Evolutionary conservation across 2,329 filamentous ascomycete species (phyloP).

Genomic region (Aspergillus novofumigatus): DNA sequence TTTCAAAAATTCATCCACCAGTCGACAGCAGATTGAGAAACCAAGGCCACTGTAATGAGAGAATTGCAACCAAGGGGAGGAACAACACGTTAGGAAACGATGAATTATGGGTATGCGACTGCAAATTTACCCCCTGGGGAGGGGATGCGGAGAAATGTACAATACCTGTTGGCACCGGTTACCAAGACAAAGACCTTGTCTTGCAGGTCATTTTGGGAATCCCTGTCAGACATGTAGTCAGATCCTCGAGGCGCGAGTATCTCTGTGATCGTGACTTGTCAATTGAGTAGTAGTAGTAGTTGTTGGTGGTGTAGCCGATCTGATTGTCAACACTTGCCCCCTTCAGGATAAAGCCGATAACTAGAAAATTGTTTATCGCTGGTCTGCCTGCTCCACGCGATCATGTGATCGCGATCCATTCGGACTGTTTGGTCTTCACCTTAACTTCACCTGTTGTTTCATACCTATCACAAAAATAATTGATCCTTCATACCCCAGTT

Average conservation of each 20-base stretch:
- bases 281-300: neutral
- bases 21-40: conserved; percentile 73
- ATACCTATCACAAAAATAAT: neutral
- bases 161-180: conserved; percentile 81
- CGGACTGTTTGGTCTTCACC: neutral
- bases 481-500: neutral
- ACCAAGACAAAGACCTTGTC: conserved; percentile 57
- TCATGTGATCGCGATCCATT: neutral
- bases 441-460: neutral
- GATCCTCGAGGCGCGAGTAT: neutral
- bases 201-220: conserved; percentile 8
- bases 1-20: conserved; percentile 84
- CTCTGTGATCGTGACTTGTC: neutral
- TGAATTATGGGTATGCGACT: neutral
- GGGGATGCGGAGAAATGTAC: neutral
- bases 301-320: neutral
- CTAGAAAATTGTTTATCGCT: neutral
- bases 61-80: conserved; percentile 7
- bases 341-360: neutral
- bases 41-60: conserved; percentile 68
- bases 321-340: neutral
- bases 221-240: conserved; percentile 12
- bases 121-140: neutral
- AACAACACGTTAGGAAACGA: conserved; percentile 6
- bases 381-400: neutral